A percentile compares a stretch with the other conserved stretches of the same genome.
Evolutionary conservation across 2,329 filamentous ascomycete genomes (phyloP).

Genomic region (Cladophialophora immunda): DNA sequence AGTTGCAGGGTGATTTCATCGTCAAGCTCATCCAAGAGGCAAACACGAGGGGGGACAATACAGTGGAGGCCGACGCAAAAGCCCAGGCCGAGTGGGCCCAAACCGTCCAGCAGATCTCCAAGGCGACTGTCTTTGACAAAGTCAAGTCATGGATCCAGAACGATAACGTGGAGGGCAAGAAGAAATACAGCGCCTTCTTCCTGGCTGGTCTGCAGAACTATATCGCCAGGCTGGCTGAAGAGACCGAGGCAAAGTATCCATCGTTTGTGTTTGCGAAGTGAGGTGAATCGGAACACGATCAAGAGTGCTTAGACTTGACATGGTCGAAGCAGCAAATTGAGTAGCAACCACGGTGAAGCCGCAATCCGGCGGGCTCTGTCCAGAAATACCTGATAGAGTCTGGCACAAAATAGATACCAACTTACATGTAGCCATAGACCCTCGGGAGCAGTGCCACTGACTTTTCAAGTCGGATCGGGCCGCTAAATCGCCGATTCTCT

Average conservation of each 20-base stretch:
- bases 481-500: not conserved
- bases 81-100: constrained; percentile 59
- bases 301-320: too few relatives aligned
- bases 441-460: too few relatives aligned
- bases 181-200: constrained; percentile 14
- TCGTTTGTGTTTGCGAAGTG: constrained; percentile 1
- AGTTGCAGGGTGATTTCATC: constrained; percentile 52
- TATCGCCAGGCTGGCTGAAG: not conserved
- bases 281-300: not conserved
- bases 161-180: constrained; percentile 63
- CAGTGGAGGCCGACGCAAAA: constrained; percentile 57
- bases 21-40: constrained; percentile 25
- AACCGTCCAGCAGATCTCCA: constrained; percentile 46
- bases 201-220: constrained; percentile 20
- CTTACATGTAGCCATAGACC: too few relatives aligned
- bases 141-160: constrained; percentile 60
- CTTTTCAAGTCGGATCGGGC: too few relatives aligned
- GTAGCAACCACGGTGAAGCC: too few relatives aligned
- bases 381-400: too few relatives aligned
- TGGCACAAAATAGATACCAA: too few relatives aligned
- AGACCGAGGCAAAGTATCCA: not conserved
- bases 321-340: too few relatives aligned
- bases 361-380: too few relatives aligned
- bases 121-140: constrained; percentile 58
- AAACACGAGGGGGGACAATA: constrained; percentile 56